phyloP scores from a whole-genome alignment of 768 basidiomycete genomes.

The Lactifluus piperatus region DNA sequence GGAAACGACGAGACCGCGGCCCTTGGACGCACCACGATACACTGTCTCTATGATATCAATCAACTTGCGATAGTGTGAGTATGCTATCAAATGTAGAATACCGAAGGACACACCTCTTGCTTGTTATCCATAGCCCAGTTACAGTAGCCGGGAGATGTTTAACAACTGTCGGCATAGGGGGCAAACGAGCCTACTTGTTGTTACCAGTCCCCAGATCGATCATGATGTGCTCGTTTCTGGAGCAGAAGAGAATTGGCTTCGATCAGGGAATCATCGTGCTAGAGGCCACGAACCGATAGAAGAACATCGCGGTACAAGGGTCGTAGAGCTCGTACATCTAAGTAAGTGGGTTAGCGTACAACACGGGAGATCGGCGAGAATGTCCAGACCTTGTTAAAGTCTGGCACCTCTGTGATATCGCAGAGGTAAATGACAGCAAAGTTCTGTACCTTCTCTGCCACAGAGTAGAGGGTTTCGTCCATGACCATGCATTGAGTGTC shows the following conservation, averaged over 20 bases:
- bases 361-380: not conserved
- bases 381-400: conserved; percentile 85
- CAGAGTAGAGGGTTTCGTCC: conserved; percentile 92
- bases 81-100: not conserved
- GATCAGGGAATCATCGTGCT: not conserved
- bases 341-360: not conserved
- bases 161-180: not conserved
- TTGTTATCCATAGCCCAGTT: conserved; percentile 99
- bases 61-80: conserved; percentile 40
- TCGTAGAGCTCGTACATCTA: conserved; percentile 99
- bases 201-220: conserved; percentile 99
- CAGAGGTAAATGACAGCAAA: conserved; percentile 94
- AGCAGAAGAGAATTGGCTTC: conserved; percentile 10
- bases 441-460: conserved; percentile 96
- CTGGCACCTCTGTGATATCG: conserved; percentile 94
- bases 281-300: conserved; percentile 61
- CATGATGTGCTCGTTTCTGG: conserved; percentile 98
- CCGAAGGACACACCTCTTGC: conserved; percentile 65
- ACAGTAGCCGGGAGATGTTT: conserved; percentile 33
- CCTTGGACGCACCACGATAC: conserved; percentile 95
- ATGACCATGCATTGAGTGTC: conserved; percentile 96
- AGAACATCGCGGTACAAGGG: conserved; percentile 96
- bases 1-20: conserved; percentile 94
- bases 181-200: conserved; percentile 48
- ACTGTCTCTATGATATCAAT: conserved; percentile 99